Percentiles rank a stretch among this genome's conserved stretches.
Conservation (phyloP, 1,284 basidiomycete species). For the Rhodofomes roseus region DNA sequence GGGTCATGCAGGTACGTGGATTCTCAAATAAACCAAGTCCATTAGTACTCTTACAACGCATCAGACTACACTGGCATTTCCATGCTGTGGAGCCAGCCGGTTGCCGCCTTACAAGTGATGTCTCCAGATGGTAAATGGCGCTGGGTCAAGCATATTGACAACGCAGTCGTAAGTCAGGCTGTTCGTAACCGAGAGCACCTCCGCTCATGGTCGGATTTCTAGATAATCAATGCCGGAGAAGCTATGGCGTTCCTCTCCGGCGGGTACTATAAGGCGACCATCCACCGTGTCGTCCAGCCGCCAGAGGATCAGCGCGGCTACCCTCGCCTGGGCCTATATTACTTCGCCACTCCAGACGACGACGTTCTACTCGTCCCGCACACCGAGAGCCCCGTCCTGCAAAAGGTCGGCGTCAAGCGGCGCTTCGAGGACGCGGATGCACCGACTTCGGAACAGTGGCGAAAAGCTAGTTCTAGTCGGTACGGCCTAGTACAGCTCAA, state of each 20-base stretch:
- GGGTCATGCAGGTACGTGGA: constrained; percentile 51
- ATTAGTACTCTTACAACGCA: neutral
- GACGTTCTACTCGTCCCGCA: constrained; percentile 35
- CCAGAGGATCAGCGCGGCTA: constrained; percentile 44
- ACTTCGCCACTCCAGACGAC: constrained; percentile 34
- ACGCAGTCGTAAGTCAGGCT: constrained; percentile 41
- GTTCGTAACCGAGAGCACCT: too few relatives aligned
- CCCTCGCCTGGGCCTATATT: constrained; percentile 49
- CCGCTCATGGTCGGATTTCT: neutral
- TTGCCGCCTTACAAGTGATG: constrained; percentile 54
- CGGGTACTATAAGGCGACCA: constrained; percentile 37
- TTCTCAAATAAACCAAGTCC: neutral
- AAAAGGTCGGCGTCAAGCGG: constrained; percentile 29
- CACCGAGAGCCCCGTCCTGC: constrained; percentile 37
- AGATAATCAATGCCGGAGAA: constrained; percentile 60
- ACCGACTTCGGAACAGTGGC: constrained; percentile 35
- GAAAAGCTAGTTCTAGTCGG: constrained; percentile 30
- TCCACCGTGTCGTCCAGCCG: constrained; percentile 39
- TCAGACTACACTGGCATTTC: constrained; percentile 53
- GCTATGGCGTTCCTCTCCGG: constrained; percentile 53
- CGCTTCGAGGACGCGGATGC: constrained; percentile 29
- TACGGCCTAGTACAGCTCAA: constrained; percentile 31
- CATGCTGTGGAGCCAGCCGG: constrained; percentile 57
- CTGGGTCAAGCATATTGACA: constrained; percentile 56
- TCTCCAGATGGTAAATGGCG: constrained; percentile 50